Conservation (phyloP, 306 rosid species). For the Boehmeria nivea region DNA sequence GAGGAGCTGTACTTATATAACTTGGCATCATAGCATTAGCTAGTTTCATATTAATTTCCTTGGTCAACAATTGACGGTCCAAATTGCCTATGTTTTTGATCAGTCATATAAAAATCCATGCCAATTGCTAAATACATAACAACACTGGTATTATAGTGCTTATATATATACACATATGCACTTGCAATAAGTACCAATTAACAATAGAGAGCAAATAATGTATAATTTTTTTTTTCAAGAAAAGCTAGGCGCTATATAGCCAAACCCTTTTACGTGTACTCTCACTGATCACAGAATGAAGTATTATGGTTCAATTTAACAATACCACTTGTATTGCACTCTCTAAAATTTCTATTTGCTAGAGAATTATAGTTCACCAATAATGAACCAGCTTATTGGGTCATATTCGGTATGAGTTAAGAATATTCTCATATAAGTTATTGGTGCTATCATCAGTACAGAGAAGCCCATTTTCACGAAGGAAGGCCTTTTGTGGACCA, state of each 20-base stretch:
- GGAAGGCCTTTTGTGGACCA: conserved; percentile 10
- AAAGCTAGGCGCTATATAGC: not conserved
- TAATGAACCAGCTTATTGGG: not conserved
- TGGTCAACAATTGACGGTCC: no score
- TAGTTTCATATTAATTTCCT: no score
- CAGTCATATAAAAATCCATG: no score
- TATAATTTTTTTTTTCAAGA: not conserved
- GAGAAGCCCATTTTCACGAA: conserved; percentile 12
- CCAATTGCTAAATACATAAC: no score
- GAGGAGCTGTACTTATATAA: no score
- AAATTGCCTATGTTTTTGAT: no score
- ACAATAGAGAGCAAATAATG: not conserved
- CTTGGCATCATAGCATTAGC: no score
- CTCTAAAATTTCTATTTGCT: not conserved
- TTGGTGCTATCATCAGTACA: conserved; percentile 19
- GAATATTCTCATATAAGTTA: conserved; percentile 8
- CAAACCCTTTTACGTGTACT: conserved; percentile 4
- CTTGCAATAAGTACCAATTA: not conserved
- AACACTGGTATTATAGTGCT: no score
- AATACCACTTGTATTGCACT: not conserved
- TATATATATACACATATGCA: not conserved
- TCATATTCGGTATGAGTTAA: not conserved
- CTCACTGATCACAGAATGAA: not conserved
- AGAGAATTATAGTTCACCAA: not conserved
- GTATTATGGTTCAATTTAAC: not conserved